Evolutionary conservation across 2,329 filamentous ascomycete genomes (phyloP), one percentile per base, ranked within the genome.

Genomic region (Verticillium tricorpus): DNA sequence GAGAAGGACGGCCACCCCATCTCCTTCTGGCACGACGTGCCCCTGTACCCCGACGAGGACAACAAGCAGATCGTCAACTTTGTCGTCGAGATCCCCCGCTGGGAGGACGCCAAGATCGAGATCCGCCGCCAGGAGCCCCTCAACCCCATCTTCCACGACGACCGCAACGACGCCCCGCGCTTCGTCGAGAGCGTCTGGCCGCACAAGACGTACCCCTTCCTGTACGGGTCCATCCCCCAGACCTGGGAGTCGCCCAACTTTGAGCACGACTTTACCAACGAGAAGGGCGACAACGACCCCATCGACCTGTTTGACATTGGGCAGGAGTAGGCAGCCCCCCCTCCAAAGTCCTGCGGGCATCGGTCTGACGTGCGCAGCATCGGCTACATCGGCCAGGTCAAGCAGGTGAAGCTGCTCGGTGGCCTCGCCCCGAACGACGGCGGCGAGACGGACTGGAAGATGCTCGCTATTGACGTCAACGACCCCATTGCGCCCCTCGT

Each of bases 191-290:
- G 70, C 31, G 71, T 79, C 11, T 79, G 76, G 75, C 77, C 77
- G 40, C 76, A 78, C 67, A 78, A 75, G 67, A 70, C 74, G 0
- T 79, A 79, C 40, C 77, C 77, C 0, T 78, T 78, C 64, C 69
- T 75, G 31, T 79, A 79, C 57, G 77, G 77, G 0, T 78, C 77
- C 5, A 76, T 79, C 22, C 77, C 77, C 0, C 77, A 79, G 64
- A 79, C 77, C 0, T 79, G 77, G 77, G 77, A 79, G 66, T 75
- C 74, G 58, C 74, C 76, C 25, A 79, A 78, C 62, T 69, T 73
- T 39, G 65, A 75, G 19, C 76, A 78, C 56, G 67, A 71, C 19
- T 75, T 76, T 59, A 79, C 77, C 17, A 71, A 71, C 0, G 70
- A 64, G 7, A 62, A 69, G 1, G 77, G 77, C 0, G 77, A 79